Conservation (phyloP, 2,329 filamentous ascomycete species). For the Monascus ruber region DNA sequence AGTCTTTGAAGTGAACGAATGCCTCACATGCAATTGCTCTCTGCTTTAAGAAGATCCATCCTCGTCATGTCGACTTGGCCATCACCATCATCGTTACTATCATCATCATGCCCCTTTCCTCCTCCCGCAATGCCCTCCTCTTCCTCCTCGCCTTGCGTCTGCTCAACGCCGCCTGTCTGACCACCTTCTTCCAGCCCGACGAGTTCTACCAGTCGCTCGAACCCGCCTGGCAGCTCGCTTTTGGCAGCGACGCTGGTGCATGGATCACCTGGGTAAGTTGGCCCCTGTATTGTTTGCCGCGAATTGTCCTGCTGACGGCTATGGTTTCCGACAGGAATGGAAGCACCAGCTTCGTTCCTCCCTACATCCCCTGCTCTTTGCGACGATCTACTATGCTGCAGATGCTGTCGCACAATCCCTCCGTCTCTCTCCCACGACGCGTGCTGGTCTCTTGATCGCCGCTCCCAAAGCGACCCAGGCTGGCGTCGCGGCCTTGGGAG, state of each 20-base stretch:
- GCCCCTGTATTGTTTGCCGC: background rate
- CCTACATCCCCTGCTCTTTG: slow-evolving; percentile 80
- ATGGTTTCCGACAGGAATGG: slow-evolving; percentile 62
- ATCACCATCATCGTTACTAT: slow-evolving; percentile 3
- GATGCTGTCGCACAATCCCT: slow-evolving; percentile 47
- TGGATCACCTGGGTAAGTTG: slow-evolving; percentile 88
- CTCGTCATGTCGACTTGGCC: background rate
- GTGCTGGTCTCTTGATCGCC: slow-evolving; percentile 56
- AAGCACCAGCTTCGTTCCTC: slow-evolving; percentile 75
- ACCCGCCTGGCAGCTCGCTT: slow-evolving; percentile 82
- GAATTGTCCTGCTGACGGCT: no score
- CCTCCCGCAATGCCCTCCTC: slow-evolving; percentile 21
- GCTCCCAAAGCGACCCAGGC: slow-evolving; percentile 69
- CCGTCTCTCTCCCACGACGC: slow-evolving; percentile 42
- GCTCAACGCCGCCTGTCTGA: slow-evolving; percentile 63
- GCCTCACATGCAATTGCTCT: no score
- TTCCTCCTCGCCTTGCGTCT: slow-evolving; percentile 57
- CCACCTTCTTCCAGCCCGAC: slow-evolving; percentile 95
- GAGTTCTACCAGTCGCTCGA: slow-evolving; percentile 95
- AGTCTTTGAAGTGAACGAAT: no score
- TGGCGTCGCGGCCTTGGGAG: slow-evolving; percentile 61
- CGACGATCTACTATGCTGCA: slow-evolving; percentile 56
- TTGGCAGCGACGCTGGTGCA: slow-evolving; percentile 63
- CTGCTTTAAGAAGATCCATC: no score
- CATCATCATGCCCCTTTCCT: slow-evolving; percentile 2